phyloP scores from a whole-genome alignment of 129 eudicot species.

The Lactuca sativa region DNA sequence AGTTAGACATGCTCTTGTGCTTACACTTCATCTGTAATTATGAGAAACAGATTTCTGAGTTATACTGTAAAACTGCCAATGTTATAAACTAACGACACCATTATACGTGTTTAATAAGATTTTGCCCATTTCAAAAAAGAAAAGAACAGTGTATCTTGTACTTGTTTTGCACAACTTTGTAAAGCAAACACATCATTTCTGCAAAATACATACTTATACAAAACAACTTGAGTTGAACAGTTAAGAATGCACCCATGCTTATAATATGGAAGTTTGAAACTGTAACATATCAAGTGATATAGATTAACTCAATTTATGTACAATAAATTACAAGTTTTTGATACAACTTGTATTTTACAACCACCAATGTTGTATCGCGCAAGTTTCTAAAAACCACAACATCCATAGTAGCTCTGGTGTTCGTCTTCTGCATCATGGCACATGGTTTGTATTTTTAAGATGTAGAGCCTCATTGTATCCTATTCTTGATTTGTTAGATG shows the following conservation, averaged over 20 bases:
- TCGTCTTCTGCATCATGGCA: slow-evolving; percentile 3
- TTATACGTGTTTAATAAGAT: background rate
- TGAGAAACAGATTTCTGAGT: background rate
- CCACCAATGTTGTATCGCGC: background rate
- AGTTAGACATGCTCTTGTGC: background rate
- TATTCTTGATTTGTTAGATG: background rate
- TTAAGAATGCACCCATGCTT: background rate
- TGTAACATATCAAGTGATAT: background rate
- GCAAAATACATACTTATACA: background rate
- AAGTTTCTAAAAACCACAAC: background rate
- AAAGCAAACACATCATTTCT: background rate
- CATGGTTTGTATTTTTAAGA: background rate
- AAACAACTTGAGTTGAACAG: background rate
- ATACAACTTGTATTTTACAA: slow-evolving; percentile 3
- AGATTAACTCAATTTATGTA: background rate
- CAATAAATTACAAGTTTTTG: too few species aligned
- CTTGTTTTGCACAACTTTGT: background rate
- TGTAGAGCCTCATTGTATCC: background rate
- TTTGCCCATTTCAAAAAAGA: background rate
- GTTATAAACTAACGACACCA: background rate
- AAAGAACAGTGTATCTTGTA: background rate
- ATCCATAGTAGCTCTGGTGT: background rate
- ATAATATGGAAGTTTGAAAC: background rate
- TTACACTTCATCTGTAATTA: background rate
- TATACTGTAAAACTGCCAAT: background rate